Percentiles rank a stretch among this genome's conserved stretches.
phyloP scores from a whole-genome alignment of 2,329 filamentous ascomycete species.

The Rutstroemia sp. region DNA sequence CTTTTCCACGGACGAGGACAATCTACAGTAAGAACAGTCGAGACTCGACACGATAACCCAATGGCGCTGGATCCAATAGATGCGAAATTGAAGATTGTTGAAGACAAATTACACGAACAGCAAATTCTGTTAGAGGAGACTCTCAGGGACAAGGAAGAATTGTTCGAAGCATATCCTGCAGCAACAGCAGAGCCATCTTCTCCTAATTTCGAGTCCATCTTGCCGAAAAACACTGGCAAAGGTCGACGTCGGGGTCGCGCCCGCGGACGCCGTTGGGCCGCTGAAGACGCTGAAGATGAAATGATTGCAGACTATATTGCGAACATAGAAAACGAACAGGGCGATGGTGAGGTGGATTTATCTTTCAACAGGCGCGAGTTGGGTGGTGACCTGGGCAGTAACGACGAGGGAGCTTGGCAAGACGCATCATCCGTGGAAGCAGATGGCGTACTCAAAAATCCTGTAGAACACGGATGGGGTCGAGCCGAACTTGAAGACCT shows the following conservation, averaged over 20 bases:
- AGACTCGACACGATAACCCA: neutral
- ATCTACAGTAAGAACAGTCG: constrained; percentile 5
- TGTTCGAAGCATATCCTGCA: neutral
- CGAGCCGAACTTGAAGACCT: constrained; percentile 39
- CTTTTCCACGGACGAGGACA: constrained; percentile 50
- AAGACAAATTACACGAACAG: constrained; percentile 24
- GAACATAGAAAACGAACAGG: constrained; percentile 29
- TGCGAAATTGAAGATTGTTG: constrained; percentile 23
- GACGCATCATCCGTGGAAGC: constrained; percentile 12
- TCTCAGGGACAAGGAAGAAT: constrained; percentile 14
- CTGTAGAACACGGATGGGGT: constrained; percentile 32
- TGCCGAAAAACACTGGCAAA: constrained; percentile 1
- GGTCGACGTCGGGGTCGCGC: constrained; percentile 4
- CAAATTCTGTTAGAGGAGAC: constrained; percentile 23
- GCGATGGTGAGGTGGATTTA: neutral
- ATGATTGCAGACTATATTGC: constrained; percentile 29
- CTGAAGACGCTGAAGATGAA: constrained; percentile 11
- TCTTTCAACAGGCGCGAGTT: constrained; percentile 32
- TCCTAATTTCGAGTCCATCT: constrained; percentile 6
- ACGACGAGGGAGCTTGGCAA: constrained; percentile 25
- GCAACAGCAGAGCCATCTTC: constrained; percentile 5
- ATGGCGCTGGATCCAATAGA: constrained; percentile 16
- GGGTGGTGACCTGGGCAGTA: constrained; percentile 40
- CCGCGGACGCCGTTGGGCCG: neutral
- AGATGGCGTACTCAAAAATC: neutral